Evolutionary conservation across 805 yeast genomes (phyloP), one percentile per base, ranked within the genome.

Genomic region (Limtongia smithiae): DNA sequence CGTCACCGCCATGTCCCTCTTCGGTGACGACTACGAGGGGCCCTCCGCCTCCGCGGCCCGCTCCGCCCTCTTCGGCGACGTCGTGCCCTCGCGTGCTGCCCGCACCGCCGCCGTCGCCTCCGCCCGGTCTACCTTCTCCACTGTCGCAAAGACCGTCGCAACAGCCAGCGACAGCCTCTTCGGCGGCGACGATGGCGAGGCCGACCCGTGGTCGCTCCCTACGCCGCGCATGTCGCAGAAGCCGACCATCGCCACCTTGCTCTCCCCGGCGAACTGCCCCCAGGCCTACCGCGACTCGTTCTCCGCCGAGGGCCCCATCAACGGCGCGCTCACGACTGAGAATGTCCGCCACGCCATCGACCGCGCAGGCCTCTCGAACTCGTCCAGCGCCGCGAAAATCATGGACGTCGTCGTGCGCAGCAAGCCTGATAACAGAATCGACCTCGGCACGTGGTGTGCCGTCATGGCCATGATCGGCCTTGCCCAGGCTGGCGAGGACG

Each of bases 381-480:
- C 40, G 28, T 34, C 38, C 22, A 9, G 37, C 18, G 56, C 46
- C 17, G 57, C 46, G 18, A 46, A 44, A 9, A 46, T 54, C 30
- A 38, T 51, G 30, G 31, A 36, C 24, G 34, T 51, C 21, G 21
- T 54, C 33, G 36, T 52, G 12, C 58, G 58, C 39, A 43, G 41
- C n/a, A 54, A 54, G 50, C 54, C 59, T 18, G 59, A 52, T 33
- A 42, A 53, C 17, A 38, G 56, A 11, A 46, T 65, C n/a, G 57
- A 59, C 46, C 48, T 54, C 22, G 61, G 61, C 40, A 41, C 57
- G n/a, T 66, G 69, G 68, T 49, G 64, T 41, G 62, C 58, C 18
- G 66, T 62, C 7, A 49, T 66, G 62, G 68, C 67, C 9, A 48
- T 66, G 28, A 51, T 61, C 9, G 68, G 65, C n/a, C 57, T 66